A percentile compares a stretch with the other conserved stretches of the same genome.
Evolutionary conservation across 164 flowering plant genomes (phyloP).

Genomic region (Sedum album): DNA sequence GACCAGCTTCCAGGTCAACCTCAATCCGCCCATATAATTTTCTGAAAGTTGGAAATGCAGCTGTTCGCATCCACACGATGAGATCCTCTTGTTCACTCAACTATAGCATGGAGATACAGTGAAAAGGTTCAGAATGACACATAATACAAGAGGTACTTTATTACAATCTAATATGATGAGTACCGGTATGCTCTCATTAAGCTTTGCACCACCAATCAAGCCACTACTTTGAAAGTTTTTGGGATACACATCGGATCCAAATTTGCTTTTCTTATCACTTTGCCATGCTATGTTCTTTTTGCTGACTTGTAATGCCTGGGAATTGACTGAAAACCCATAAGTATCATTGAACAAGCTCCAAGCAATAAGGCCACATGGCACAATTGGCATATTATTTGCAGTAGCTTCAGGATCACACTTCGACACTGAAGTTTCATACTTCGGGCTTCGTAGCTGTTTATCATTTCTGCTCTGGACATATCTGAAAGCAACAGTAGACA

Average conservation of each 20-base stretch:
- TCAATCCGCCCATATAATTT: constrained; percentile 80
- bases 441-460: constrained; percentile 43
- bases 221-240: too few species aligned
- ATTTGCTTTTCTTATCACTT: too few species aligned
- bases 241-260: too few species aligned
- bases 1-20: constrained; percentile 47
- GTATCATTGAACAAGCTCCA: constrained; percentile 93
- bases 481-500: constrained; percentile 23
- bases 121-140: neutral
- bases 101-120: constrained; percentile 27
- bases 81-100: too few species aligned
- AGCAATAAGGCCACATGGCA: constrained; percentile 87
- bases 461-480: constrained; percentile 79
- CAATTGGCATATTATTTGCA: constrained; percentile 28
- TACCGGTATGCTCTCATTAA: too few species aligned
- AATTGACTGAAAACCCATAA: constrained; percentile 40
- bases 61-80: constrained; percentile 91
- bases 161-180: too few species aligned
- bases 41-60: constrained; percentile 78
- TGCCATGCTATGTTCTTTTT: constrained; percentile 80
- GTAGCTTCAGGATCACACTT: constrained; percentile 48
- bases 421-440: constrained; percentile 19
- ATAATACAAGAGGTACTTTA: too few species aligned
- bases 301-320: constrained; percentile 30
- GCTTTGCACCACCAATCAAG: too few species aligned